Conservation (phyloP, 768 basidiomycete genomes). For the Phanerochaete carnosa region DNA sequence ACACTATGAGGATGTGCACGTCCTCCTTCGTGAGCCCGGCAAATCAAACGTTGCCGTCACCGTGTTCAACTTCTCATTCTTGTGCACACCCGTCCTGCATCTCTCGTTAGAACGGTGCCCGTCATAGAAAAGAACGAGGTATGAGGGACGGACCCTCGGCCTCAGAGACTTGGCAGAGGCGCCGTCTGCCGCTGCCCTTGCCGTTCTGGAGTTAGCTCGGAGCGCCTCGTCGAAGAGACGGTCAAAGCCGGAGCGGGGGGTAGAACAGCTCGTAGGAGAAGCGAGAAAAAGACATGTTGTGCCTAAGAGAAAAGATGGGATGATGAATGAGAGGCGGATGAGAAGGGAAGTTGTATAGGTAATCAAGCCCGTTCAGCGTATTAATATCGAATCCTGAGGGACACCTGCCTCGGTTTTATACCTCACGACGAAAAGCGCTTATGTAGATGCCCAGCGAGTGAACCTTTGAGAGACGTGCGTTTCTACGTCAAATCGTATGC, state of each 20-base stretch:
- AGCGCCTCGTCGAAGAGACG: conserved; percentile 41
- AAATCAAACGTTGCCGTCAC: conserved; percentile 53
- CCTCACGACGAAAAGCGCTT: background rate
- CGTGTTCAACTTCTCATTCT: conserved; percentile 33
- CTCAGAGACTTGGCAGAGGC: background rate
- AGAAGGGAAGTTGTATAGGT: background rate
- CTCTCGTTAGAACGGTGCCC: background rate
- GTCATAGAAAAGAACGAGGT: background rate
- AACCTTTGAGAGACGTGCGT: background rate
- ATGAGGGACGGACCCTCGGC: background rate
- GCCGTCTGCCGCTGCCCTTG: conserved; percentile 1
- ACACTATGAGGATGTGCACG: conserved; percentile 41
- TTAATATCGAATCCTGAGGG: background rate
- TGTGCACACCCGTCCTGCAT: conserved; percentile 28
- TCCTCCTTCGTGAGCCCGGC: conserved; percentile 49
- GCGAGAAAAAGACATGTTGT: conserved; percentile 17
- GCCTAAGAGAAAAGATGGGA: conserved; percentile 20
- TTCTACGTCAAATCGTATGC: background rate
- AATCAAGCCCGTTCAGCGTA: background rate
- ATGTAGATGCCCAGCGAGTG: background rate
- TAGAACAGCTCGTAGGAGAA: conserved; percentile 39
- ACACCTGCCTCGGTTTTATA: background rate
- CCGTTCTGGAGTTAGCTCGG: conserved; percentile 14
- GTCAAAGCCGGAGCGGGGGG: conserved; percentile 36
- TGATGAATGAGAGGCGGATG: background rate